phyloP scores from a whole-genome alignment of 192 early-diverging fungal species.

The Umbelopsis vinacea region DNA sequence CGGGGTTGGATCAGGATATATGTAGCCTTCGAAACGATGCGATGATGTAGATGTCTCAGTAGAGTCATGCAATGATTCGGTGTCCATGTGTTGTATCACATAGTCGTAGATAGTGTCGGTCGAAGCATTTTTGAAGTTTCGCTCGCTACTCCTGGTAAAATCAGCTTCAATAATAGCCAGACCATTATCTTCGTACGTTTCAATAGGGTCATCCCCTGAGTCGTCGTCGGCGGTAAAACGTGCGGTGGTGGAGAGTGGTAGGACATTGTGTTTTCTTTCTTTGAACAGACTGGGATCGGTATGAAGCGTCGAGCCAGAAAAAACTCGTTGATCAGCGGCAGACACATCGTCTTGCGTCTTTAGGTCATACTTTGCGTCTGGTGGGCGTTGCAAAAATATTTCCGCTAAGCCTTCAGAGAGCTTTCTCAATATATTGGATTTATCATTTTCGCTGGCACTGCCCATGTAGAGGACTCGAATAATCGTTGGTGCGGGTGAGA shows the following conservation, averaged over 20 bases:
- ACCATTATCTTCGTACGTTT: conserved; percentile 40
- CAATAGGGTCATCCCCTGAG: neutral
- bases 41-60: neutral
- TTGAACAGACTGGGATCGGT: conserved; percentile 6
- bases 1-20: conserved; percentile 38
- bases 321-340: neutral
- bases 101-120: neutral
- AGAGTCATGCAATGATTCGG: neutral
- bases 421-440: conserved; percentile 33
- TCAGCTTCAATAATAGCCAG: conserved; percentile 41
- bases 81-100: conserved; percentile 10
- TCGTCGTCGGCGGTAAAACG: neutral
- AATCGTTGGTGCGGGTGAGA: conserved; percentile 9
- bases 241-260: conserved; percentile 1
- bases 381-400: conserved; percentile 3
- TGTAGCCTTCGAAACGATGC: conserved; percentile 29
- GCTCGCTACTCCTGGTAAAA: conserved; percentile 28
- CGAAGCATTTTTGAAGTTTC: neutral
- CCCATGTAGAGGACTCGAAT: conserved; percentile 40
- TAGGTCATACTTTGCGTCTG: neutral
- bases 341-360: neutral
- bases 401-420: conserved; percentile 28
- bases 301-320: neutral
- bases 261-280: conserved; percentile 33
- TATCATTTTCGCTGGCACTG: conserved; percentile 23